A percentile compares a stretch with the other conserved stretches of the same genome.
Evolutionary conservation across 192 early-diverging fungal genomes (phyloP).

Genomic region (Coemansia pectinata): DNA sequence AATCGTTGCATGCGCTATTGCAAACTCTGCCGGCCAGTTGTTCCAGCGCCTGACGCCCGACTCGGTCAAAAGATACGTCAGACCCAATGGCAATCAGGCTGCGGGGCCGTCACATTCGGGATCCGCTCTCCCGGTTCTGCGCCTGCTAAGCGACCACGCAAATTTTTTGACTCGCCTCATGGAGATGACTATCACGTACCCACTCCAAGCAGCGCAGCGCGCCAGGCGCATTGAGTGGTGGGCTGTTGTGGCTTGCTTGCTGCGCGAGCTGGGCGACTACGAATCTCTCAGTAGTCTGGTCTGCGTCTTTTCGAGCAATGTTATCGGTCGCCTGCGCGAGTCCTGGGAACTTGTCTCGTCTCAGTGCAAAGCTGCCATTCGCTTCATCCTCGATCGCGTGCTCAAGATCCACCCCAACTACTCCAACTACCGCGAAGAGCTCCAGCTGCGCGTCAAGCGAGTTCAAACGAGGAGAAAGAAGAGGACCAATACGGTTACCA

Average conservation of each 20-base stretch:
- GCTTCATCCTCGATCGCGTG: slow-evolving; percentile 41
- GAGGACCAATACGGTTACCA: neutral
- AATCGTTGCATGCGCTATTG: slow-evolving; percentile 44
- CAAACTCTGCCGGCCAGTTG: slow-evolving; percentile 49
- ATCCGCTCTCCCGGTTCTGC: slow-evolving; percentile 21
- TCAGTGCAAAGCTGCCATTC: slow-evolving; percentile 35
- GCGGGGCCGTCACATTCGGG: neutral
- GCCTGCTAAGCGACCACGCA: slow-evolving; percentile 50
- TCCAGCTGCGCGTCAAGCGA: slow-evolving; percentile 32
- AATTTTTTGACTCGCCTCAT: slow-evolving; percentile 47
- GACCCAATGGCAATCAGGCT: slow-evolving; percentile 1
- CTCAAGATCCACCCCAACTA: slow-evolving; percentile 52
- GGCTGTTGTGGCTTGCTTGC: slow-evolving; percentile 30
- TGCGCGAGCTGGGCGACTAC: slow-evolving; percentile 56
- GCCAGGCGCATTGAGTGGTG: slow-evolving; percentile 53
- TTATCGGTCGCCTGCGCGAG: slow-evolving; percentile 27
- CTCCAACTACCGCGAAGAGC: slow-evolving; percentile 38
- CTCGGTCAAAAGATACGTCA: slow-evolving; percentile 25
- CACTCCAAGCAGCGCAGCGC: slow-evolving; percentile 34
- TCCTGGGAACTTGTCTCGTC: slow-evolving; percentile 41
- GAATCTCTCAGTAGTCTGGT: slow-evolving; percentile 50
- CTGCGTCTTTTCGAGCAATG: slow-evolving; percentile 42
- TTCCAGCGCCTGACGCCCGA: slow-evolving; percentile 39
- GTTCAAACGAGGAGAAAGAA: slow-evolving; percentile 18
- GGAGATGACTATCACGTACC: slow-evolving; percentile 38